Conservation (phyloP, 1,284 basidiomycete genomes). For the Boletus holoroseus region DNA sequence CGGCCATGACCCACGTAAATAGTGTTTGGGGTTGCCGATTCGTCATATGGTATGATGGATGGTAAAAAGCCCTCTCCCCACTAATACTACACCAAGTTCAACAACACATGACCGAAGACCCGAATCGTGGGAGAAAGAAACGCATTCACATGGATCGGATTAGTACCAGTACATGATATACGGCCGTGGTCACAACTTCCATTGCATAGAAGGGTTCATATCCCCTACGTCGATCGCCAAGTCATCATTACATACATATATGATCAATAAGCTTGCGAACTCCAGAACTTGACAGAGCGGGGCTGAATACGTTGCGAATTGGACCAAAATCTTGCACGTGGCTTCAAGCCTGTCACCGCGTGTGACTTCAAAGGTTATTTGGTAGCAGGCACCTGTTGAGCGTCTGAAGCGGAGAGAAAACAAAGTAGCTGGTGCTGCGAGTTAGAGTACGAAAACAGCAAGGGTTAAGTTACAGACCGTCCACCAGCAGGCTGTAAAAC, state of each 20-base stretch:
- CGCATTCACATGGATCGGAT: constrained; percentile 6
- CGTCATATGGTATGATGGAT: not conserved
- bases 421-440: not conserved
- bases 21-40: not conserved
- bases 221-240: constrained; percentile 15
- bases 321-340: not conserved
- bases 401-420: not conserved
- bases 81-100: not conserved
- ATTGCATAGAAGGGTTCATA: constrained; percentile 17
- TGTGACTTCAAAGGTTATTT: not conserved
- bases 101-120: not conserved
- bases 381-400: constrained; percentile 1
- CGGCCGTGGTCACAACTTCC: constrained; percentile 10
- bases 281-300: not conserved
- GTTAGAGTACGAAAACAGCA: constrained; percentile 8
- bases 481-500: constrained; percentile 6
- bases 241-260: not conserved
- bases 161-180: not conserved
- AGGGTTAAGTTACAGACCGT: constrained; percentile 2
- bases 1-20: constrained; percentile 15
- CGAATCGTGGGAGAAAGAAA: not conserved
- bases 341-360: not conserved
- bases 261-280: not conserved
- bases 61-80: not conserved
- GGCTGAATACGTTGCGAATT: not conserved